phyloP scores from a whole-genome alignment of 495 filamentous ascomycete species.

The Rhypophila decipiens region DNA sequence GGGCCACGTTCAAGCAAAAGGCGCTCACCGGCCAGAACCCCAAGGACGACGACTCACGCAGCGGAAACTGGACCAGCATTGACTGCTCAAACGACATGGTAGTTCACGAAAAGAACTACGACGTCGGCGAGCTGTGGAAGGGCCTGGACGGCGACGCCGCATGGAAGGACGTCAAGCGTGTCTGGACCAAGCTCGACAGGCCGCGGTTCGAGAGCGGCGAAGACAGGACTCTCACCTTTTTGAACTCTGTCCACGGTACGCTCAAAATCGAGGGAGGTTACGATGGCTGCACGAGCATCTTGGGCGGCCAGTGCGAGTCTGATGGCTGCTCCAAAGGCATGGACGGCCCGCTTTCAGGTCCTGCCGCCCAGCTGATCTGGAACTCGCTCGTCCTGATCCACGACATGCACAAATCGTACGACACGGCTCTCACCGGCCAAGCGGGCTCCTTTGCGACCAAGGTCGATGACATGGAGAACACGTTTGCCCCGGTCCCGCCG shows the following conservation, averaged over 20 bases:
- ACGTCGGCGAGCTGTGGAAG: conserved; percentile 14
- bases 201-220: conserved; percentile 11
- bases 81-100: conserved; percentile 9
- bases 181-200: conserved; percentile 2
- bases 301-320: background rate
- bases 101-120: background rate
- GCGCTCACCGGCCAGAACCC: background rate
- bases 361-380: conserved; percentile 24
- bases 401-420: conserved; percentile 3
- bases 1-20: conserved; percentile 1
- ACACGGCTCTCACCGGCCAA: conserved; percentile 1
- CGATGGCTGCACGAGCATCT: background rate
- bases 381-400: conserved; percentile 25
- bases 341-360: conserved; percentile 7
- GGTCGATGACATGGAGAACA: conserved; percentile 20
- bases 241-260: conserved; percentile 63
- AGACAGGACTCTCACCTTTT: conserved; percentile 42
- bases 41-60: background rate
- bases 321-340: background rate
- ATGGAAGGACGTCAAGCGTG: conserved; percentile 16
- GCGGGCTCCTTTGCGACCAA: background rate
- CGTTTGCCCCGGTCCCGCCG: conserved; percentile 25
- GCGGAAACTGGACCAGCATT: conserved; percentile 21
- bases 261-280: background rate
- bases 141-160: conserved; percentile 15